Base-by-base conservation (phyloP, 2,329 filamentous ascomycete species). In the Aureobasidium uvarum region DNA sequence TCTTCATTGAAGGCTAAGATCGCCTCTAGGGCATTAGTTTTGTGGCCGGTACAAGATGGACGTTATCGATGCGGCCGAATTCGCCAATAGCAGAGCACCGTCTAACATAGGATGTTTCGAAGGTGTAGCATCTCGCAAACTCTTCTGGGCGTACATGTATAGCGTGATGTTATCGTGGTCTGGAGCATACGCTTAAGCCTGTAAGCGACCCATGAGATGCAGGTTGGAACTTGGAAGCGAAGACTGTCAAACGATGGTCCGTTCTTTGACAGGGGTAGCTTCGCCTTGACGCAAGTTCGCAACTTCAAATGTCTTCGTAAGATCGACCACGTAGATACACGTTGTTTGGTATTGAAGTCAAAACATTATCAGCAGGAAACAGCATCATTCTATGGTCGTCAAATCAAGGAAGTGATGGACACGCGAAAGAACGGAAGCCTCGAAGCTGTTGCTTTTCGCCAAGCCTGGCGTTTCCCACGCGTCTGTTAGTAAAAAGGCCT, bases 181-280 rank as follows among this genome's bases (percentile, higher is more conserved):
- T 41, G 20, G 36, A 41, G 20, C 54, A 20, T 33, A n/a, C 39
- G 56, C 56, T 36, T 36, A n/a, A 60, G 56, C 56, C 56, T 38
- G 16, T 5, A 5, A 60, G 56, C 18, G 56, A 60, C 31, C 56
- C 43, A 46, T 46, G 56, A 7, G 28, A 20, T 41, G 5, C 28
- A 14, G n/a, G 25, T 10, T 45, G 16, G 39, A 58, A 45, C 18
- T 10, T 45, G 25, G 39, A 58, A 45, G 39, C 25, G 55, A 58
- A 41, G 23, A 16, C 45, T 45, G 23, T 28, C 56, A 46, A 60
- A 46, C 41, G 56, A 45, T 60, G 56, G 56, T 25, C 56, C 56
- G 56, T 60, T 48, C 56, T 5, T 48, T 41, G 56, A 48, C 56
- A 46, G 16, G 56, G 56, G 36, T 46, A 14, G 25, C 55, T 48